Base-by-base conservation (phyloP, 176 grass and related monocot genomes). In the Pharus latifolius region DNA sequence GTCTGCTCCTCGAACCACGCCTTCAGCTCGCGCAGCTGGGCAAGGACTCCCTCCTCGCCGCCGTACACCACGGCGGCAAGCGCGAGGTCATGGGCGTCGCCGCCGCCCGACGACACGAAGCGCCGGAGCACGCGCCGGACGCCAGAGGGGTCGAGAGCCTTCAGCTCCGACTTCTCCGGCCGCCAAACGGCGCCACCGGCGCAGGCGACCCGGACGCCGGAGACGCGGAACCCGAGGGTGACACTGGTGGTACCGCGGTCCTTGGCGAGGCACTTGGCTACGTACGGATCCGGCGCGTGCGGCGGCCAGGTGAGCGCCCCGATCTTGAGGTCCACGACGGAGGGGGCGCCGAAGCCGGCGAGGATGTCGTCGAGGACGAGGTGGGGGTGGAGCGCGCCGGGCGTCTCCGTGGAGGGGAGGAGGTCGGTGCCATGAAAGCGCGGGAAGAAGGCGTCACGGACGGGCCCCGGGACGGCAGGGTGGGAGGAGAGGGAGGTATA, bases 1-100 rank as follows among this genome's bases (percentile, higher is more conserved):
- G 90, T 91, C 67, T 98, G 90, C 75, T 79, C 81, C 62, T 93
- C 89, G 60, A 98, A 98, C 95, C 95, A 98, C 40, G 74, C 77
- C 81, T 93, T 98, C 3, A 98, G 78, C 71, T 98, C 84, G 16
- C 55, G 42, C 75, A 98, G 72, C 81, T 93, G 89, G 17, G 87
- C 82, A 18, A 98, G 23, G 46, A 98, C 69, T 1, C 86, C 87
- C 6, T 76, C 77, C 12, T 83, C 53, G 4, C 87, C 84, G 16
- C 78, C 90, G 42, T 93, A 91, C 19, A 98, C 84, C 10, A 56
- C 84, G 23, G n/a, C 59, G 0, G 81, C 84, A 22, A 90, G 77
- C 47, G 72, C 74, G 70, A 84, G 83, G 57, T 91, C 88, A 5
- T 26, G 11, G 16, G 41, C 56, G 15, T 79, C 71, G 29, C 54